phyloP scores from a whole-genome alignment of 352 stramenopile species.

The Peronosclerospora sorghi region DNA sequence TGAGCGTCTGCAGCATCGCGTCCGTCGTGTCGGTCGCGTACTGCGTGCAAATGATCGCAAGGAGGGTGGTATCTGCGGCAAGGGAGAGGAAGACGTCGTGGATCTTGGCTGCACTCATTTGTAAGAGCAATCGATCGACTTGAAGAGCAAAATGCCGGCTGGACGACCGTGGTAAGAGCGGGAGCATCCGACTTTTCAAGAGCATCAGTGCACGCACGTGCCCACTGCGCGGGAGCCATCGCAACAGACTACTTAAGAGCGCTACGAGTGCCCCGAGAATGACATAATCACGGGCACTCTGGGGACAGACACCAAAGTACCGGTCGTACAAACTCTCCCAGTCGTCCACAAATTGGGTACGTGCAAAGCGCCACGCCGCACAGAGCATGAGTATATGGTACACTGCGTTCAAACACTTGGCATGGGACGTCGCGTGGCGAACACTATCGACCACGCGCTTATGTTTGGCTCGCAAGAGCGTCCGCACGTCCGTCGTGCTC shows the following conservation, averaged over 20 bases:
- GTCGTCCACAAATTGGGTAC: conserved; percentile 15
- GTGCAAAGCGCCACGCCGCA: conserved; percentile 9
- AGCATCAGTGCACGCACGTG: conserved; percentile 41
- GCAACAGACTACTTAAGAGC: conserved; percentile 25
- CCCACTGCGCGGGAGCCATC: conserved; percentile 20
- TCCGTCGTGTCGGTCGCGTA: conserved; percentile 37
- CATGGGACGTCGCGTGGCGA: conserved; percentile 36
- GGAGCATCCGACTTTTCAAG: conserved; percentile 40
- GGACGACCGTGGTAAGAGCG: conserved; percentile 27
- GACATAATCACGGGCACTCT: conserved; percentile 44
- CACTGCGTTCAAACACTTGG: conserved; percentile 48
- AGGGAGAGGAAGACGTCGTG: conserved; percentile 48
- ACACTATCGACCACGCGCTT: conserved; percentile 19
- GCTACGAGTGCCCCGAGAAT: conserved; percentile 34
- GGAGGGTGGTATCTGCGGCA: conserved; percentile 41
- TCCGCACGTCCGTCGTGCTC: background rate
- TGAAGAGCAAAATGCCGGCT: conserved; percentile 24
- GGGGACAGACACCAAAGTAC: conserved; percentile 27
- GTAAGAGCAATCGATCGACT: conserved; percentile 35
- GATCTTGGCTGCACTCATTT: conserved; percentile 31
- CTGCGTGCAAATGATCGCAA: conserved; percentile 33
- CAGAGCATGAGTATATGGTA: conserved; percentile 43
- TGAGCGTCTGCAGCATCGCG: conserved; percentile 29
- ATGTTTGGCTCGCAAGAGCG: conserved; percentile 12
- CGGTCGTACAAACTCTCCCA: conserved; percentile 43